Evolutionary conservation across 805 yeast species (phyloP), one percentile per base, ranked within the genome.

Genomic region (Candida maesae): DNA sequence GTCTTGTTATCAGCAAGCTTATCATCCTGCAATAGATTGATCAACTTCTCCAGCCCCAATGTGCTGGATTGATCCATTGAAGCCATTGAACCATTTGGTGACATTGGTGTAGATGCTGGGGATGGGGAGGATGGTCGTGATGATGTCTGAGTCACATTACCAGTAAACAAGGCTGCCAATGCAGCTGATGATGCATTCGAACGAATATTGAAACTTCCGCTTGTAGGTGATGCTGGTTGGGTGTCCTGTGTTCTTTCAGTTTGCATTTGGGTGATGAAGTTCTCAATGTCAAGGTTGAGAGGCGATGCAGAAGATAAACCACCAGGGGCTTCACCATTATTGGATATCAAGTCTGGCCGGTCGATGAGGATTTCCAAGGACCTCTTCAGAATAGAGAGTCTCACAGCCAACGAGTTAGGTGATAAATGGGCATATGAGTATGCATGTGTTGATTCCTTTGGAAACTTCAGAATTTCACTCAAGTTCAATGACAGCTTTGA

Each of bases 361-460:
- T 56, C 59, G 38, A 81, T 66, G 29, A 87, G 64, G 31, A 86
- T 82, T 58, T 86, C 88, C 39, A 87, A 62, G 6, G 95, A 83
- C 50, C 93, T 65, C 55, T 81, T 84, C 51, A 87, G 66, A 13
- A 85, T 89, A 41, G 80, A 80, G 45, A 87, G 63, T 41, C 95
- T 67, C 35, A 85, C 74, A 0, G 93, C 86, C 41, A 87, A 61
- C 1, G 95, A 82, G 56, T 84, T 84, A 9, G 90, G 93, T 1
- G 91, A 81, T 41, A 86, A 64, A 39, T 84, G 85, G 3, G 93
- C 87, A 58, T 87, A 87, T 0, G 95, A 85, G 56, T 84, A 87
- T 2, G 95, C 84, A 58, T 84, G 90, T 1, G 93, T 77, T 11
- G 93, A 84, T 51, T 84, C 89, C 19, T 79, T 78, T 5, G 91